Evolutionary conservation across 768 basidiomycete species (phyloP).

Genomic region (Albatrellus ellisii): DNA sequence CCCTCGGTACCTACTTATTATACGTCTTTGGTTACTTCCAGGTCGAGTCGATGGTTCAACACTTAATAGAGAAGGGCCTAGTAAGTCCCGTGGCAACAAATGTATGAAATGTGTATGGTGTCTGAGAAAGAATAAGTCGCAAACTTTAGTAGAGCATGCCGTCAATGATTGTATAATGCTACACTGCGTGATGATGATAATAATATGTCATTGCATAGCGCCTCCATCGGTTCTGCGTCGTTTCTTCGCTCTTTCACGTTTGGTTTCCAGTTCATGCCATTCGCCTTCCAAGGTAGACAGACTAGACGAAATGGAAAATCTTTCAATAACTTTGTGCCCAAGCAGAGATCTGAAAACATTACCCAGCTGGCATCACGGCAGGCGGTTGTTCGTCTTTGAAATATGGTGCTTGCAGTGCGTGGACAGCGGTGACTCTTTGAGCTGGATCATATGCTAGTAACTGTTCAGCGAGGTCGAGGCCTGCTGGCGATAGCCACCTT

Average conservation of each 20-base stretch:
- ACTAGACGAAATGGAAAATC: constrained; percentile 24
- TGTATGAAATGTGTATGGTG: constrained; percentile 4
- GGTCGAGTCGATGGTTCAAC: constrained; percentile 84
- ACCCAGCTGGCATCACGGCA: constrained; percentile 70
- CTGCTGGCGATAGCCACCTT: constrained; percentile 82
- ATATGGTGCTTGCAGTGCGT: constrained; percentile 76
- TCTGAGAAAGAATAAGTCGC: constrained; percentile 5
- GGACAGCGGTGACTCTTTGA: constrained; percentile 59
- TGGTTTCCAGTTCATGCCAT: constrained; percentile 97
- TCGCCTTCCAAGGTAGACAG: constrained; percentile 79
- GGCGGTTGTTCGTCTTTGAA: constrained; percentile 71
- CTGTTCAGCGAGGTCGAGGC: constrained; percentile 74
- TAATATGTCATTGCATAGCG: constrained; percentile 7
- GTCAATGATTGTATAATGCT: constrained; percentile 14
- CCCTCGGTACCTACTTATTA: too few species aligned
- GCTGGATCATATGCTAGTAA: constrained; percentile 74
- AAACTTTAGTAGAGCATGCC: constrained; percentile 9
- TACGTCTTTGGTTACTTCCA: too few species aligned
- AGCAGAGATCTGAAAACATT: constrained; percentile 17
- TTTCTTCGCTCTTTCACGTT: constrained; percentile 78
- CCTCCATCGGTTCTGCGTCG: constrained; percentile 45
- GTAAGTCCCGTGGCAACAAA: constrained; percentile 25
- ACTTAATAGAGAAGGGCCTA: constrained; percentile 61
- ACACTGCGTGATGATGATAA: constrained; percentile 15
- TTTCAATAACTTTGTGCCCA: not conserved